Evolutionary conservation across 169 alveolate species (phyloP).

Genomic region (Cardiosporidium cionae): DNA sequence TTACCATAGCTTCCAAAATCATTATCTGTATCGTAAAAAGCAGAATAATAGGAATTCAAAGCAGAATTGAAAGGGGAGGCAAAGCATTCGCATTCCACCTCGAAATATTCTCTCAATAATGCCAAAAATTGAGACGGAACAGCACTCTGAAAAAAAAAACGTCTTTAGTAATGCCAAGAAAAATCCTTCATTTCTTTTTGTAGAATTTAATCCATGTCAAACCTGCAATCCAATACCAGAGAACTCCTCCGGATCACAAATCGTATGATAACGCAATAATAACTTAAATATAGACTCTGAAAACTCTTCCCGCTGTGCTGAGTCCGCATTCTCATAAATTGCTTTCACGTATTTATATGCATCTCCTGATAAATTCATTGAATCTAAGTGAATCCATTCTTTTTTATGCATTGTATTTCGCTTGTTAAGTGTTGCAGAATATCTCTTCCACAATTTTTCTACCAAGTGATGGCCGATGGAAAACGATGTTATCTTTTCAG

Average conservation of each 20-base stretch:
- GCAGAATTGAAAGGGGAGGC: slow-evolving; percentile 14
- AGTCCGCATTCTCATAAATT: not conserved
- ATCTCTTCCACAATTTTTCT: too few species aligned
- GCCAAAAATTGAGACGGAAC: not conserved
- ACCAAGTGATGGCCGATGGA: too few species aligned
- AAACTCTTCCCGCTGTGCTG: not conserved
- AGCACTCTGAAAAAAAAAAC: slow-evolving; percentile 1
- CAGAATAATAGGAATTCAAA: not conserved
- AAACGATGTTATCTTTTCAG: too few species aligned
- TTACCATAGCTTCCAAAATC: slow-evolving; percentile 10
- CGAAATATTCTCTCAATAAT: not conserved
- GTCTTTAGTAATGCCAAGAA: too few species aligned
- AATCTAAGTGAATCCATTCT: too few species aligned
- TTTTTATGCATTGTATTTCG: too few species aligned
- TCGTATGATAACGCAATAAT: not conserved
- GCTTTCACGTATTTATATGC: not conserved
- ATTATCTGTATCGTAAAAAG: slow-evolving; percentile 4
- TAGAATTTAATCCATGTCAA: too few species aligned
- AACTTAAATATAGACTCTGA: not conserved
- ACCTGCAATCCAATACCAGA: not conserved
- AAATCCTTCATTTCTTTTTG: too few species aligned
- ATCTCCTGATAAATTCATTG: too few species aligned
- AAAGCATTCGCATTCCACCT: slow-evolving; percentile 9
- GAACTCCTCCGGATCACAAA: not conserved
- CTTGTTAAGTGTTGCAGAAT: too few species aligned